Evolutionary conservation across 1,284 basidiomycete species (phyloP).

Genomic region (Vanrija sp.): DNA sequence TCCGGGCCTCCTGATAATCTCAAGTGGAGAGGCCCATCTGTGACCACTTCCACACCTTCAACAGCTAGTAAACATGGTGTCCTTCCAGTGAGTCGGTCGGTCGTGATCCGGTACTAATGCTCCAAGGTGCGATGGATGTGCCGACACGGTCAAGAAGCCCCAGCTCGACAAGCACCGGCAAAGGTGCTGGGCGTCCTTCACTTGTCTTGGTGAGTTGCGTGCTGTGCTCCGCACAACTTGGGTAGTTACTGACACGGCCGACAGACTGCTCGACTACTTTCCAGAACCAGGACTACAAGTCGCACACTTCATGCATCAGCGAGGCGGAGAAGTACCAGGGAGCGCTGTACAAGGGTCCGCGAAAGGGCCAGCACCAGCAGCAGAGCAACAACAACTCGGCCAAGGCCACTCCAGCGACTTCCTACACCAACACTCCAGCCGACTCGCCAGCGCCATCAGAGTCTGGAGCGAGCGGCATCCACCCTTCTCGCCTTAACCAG

Average conservation of each 20-base stretch:
- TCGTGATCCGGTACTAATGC: not conserved
- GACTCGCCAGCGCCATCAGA: conserved; percentile 16
- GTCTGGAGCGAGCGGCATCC: conserved; percentile 22
- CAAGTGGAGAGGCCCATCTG: too few relatives aligned
- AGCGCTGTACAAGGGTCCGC: conserved; percentile 72
- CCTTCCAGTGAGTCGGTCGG: conserved; percentile 55
- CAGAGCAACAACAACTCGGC: conserved; percentile 6
- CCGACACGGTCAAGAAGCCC: conserved; percentile 85
- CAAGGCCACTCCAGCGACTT: conserved; percentile 15
- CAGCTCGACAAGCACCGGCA: conserved; percentile 59
- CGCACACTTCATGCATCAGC: conserved; percentile 75
- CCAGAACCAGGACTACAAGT: conserved; percentile 67
- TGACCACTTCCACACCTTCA: too few relatives aligned
- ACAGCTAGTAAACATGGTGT: conserved; percentile 52
- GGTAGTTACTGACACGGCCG: not conserved
- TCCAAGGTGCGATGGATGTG: conserved; percentile 60
- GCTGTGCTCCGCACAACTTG: too few relatives aligned
- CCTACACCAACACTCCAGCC: conserved; percentile 11
- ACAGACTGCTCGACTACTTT: conserved; percentile 77
- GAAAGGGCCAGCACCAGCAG: conserved; percentile 49
- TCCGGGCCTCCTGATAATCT: too few relatives aligned
- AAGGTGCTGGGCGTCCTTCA: conserved; percentile 60
- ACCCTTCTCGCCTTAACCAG: conserved; percentile 34
- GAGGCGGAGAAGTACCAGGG: conserved; percentile 93
- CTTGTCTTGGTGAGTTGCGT: conserved; percentile 59